Conservation (phyloP, 352 stramenopile genomes). For the Pythium sukuiense region DNA sequence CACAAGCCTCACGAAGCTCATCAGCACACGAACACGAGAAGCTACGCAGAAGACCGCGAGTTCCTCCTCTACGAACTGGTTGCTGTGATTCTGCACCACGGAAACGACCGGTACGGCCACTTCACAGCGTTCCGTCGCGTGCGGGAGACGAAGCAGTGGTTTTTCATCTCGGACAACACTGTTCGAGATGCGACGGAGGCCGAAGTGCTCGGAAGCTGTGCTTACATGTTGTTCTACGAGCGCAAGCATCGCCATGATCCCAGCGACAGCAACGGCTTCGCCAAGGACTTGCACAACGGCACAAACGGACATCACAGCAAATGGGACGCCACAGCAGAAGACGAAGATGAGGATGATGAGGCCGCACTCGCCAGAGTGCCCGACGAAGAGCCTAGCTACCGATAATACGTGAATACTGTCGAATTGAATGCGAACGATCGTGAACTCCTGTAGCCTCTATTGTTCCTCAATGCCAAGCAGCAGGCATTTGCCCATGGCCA, state of each 20-base stretch:
- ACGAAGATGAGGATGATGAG: slow-evolving; percentile 21
- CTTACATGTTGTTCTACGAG: slow-evolving; percentile 92
- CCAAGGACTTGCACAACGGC: background rate
- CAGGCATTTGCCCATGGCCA: too few relatives aligned
- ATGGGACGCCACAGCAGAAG: slow-evolving; percentile 37
- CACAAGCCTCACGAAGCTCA: background rate
- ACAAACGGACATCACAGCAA: slow-evolving; percentile 31
- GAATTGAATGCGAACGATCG: background rate
- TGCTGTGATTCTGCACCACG: slow-evolving; percentile 84
- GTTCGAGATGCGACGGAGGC: slow-evolving; percentile 55
- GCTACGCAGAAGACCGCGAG: slow-evolving; percentile 15
- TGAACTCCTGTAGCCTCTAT: slow-evolving; percentile 3
- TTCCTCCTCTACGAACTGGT: slow-evolving; percentile 71
- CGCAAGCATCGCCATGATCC: slow-evolving; percentile 46
- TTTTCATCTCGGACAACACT: slow-evolving; percentile 83
- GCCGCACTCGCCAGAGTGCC: slow-evolving; percentile 21
- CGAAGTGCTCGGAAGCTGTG: slow-evolving; percentile 74
- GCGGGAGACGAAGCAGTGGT: slow-evolving; percentile 59
- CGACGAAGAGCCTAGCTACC: slow-evolving; percentile 13
- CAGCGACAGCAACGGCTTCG: background rate
- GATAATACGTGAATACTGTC: slow-evolving; percentile 3
- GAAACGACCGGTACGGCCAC: slow-evolving; percentile 83
- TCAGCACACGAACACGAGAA: slow-evolving; percentile 1
- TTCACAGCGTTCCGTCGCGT: slow-evolving; percentile 84
- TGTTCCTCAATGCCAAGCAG: background rate